Evolutionary conservation across 352 stramenopile species (phyloP).

Genomic region (Phytophthora pseudosyringae): DNA sequence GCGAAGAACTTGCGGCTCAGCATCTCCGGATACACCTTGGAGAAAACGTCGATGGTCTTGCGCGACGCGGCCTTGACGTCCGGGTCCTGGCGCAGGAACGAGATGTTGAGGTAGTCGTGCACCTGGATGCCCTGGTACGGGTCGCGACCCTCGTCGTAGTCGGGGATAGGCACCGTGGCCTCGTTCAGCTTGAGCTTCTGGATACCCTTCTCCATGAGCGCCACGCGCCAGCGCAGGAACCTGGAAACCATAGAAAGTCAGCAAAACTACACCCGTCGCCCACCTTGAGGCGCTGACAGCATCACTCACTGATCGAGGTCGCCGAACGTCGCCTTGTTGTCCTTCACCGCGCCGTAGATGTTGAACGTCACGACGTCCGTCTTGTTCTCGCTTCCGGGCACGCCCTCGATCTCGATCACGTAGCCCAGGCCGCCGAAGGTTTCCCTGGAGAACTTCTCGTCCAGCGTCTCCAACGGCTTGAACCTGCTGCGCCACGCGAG

Average conservation of each 20-base stretch:
- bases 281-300: neutral
- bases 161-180: conserved; percentile 27
- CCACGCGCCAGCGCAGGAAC: conserved; percentile 37
- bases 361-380: conserved; percentile 41
- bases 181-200: conserved; percentile 40
- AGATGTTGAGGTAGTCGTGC: conserved; percentile 43
- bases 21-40: conserved; percentile 40
- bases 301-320: conserved; percentile 29
- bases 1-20: conserved; percentile 40
- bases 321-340: conserved; percentile 39
- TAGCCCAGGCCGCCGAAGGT: conserved; percentile 30
- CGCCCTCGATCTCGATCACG: conserved; percentile 34
- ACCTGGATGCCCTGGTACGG: conserved; percentile 38
- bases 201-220: conserved; percentile 38
- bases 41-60: conserved; percentile 39
- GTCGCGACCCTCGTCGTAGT: conserved; percentile 32
- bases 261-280: neutral
- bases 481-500: conserved; percentile 37
- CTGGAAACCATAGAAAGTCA: conserved; percentile 17
- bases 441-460: conserved; percentile 31
- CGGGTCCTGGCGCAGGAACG: conserved; percentile 35
- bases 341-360: conserved; percentile 38
- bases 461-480: conserved; percentile 32
- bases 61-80: conserved; percentile 34
- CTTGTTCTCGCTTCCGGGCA: conserved; percentile 33